Conservation (phyloP, 495 filamentous ascomycete species). For the Aspergillus affinis region DNA sequence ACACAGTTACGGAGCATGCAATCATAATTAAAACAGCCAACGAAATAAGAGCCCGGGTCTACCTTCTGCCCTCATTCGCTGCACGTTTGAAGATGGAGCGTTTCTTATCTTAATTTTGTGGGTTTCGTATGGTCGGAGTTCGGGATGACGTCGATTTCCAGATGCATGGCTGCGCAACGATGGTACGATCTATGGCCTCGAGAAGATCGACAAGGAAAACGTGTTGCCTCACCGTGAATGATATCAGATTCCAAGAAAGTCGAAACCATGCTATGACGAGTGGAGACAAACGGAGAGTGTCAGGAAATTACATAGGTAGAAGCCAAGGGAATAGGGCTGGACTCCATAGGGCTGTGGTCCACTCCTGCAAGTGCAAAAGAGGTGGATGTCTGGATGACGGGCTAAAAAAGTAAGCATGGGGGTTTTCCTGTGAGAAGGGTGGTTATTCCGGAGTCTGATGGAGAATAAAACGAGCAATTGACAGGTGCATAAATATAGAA, state of each 20-base stretch:
- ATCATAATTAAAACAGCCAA: too few species aligned
- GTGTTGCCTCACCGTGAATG: neutral
- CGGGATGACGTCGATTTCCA: neutral
- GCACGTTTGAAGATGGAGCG: neutral
- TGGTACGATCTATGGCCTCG: neutral
- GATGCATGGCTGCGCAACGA: neutral
- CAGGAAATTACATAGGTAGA: neutral
- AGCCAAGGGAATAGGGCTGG: neutral
- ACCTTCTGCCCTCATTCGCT: neutral
- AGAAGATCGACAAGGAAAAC: too few species aligned
- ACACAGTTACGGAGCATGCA: too few species aligned
- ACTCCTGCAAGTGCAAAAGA: neutral
- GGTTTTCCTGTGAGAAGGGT: too few species aligned
- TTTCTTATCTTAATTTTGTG: neutral
- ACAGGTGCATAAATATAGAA: slow-evolving; percentile 7
- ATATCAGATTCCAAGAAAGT: slow-evolving; percentile 2
- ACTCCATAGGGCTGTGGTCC: slow-evolving; percentile 15
- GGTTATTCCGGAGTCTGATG: too few species aligned
- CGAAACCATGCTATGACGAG: neutral
- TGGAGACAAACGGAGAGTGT: neutral
- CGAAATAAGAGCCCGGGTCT: too few species aligned
- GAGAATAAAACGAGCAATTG: neutral
- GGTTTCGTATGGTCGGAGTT: neutral
- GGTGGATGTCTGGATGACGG: neutral
- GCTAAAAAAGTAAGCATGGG: neutral